Conservation (phyloP, 2,329 filamentous ascomycete species). For the Hyphodiscus sp. region DNA sequence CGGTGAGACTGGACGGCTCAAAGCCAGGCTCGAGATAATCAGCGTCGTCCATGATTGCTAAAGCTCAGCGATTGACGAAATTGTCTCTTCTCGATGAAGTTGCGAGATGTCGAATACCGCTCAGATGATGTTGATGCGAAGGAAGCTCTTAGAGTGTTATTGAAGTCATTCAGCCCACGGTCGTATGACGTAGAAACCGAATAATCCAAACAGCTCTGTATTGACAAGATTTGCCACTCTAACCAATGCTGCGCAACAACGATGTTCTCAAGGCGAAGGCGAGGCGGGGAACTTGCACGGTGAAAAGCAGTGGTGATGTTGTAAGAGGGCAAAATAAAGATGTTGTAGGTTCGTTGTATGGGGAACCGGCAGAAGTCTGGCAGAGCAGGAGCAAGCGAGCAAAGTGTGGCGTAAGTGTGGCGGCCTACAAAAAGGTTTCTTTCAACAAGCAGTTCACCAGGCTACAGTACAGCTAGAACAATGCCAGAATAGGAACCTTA, state of each 20-base stretch:
- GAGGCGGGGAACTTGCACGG: not conserved
- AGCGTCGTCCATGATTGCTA: slow-evolving; percentile 40
- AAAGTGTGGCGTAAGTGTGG: not conserved
- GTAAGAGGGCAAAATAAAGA: not conserved
- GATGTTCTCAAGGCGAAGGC: not conserved
- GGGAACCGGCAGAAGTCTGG: not conserved
- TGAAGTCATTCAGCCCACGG: not conserved
- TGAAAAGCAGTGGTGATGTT: not conserved
- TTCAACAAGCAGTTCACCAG: no score
- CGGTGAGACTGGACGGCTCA: slow-evolving; percentile 74
- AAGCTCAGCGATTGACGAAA: not conserved
- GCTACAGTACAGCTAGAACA: no score
- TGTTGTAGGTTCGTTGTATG: not conserved
- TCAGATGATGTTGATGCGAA: not conserved
- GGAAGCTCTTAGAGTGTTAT: not conserved
- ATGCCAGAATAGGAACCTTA: no score
- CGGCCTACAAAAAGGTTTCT: not conserved
- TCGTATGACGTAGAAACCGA: slow-evolving; percentile 6
- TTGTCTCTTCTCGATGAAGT: not conserved
- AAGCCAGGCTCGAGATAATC: slow-evolving; percentile 86
- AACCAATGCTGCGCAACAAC: not conserved
- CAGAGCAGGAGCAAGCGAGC: not conserved
- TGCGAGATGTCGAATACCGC: not conserved
- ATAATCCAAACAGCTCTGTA: not conserved
- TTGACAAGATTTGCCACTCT: not conserved